Percentiles rank a stretch among this genome's conserved stretches.
phyloP scores from a whole-genome alignment of 208 protist species.

The Novymonas esmeraldas region DNA sequence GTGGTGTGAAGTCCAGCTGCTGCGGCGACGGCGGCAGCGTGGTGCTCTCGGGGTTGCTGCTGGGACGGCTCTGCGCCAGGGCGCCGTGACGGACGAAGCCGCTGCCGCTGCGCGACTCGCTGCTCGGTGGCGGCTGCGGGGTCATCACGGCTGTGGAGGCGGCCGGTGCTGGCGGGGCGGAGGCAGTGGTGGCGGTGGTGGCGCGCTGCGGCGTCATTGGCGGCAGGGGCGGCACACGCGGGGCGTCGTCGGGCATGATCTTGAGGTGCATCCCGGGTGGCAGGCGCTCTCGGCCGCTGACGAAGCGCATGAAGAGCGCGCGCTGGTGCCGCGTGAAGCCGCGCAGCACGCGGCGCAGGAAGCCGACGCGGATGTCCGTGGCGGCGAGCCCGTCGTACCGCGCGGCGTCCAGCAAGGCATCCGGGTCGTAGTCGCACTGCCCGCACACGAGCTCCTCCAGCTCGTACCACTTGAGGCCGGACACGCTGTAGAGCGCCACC shows the following conservation, averaged over 20 bases:
- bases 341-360: conserved; percentile 80
- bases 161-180: not conserved
- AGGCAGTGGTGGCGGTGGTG: not conserved
- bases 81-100: conserved; percentile 22
- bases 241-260: conserved; percentile 70
- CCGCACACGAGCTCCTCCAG: conserved; percentile 93
- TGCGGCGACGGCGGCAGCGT: conserved; percentile 17
- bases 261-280: conserved; percentile 78
- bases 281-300: conserved; percentile 88
- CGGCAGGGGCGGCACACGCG: conserved; percentile 5
- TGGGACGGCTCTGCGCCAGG: conserved; percentile 13
- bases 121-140: conserved; percentile 27
- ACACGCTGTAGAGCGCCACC: conserved; percentile 70
- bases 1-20: conserved; percentile 31
- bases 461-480: conserved; percentile 89
- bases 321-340: conserved; percentile 84
- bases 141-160: conserved; percentile 10
- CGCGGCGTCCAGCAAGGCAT: conserved; percentile 80
- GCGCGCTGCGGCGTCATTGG: conserved; percentile 14
- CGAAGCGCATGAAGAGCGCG: conserved; percentile 91
- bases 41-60: conserved; percentile 1
- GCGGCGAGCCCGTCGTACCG: conserved; percentile 76
- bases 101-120: not conserved
- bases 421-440: conserved; percentile 87
- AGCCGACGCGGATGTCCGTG: conserved; percentile 61